Conservation (phyloP, 2,329 filamentous ascomycete genomes). For the Colletotrichum eleusines region DNA sequence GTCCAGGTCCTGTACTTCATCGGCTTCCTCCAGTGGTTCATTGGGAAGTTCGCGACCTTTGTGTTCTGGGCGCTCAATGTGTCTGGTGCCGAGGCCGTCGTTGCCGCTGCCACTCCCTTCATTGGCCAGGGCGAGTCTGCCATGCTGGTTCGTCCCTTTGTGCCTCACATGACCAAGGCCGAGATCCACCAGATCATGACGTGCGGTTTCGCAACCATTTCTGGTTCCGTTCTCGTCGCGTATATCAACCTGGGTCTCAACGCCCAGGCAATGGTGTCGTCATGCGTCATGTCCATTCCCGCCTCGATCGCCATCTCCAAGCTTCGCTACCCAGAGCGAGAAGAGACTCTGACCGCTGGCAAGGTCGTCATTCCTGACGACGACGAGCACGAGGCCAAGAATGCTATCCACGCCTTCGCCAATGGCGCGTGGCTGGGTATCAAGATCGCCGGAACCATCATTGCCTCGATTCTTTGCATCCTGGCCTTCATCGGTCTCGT, state of each 20-base stretch:
- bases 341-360: slow-evolving; percentile 87
- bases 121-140: slow-evolving; percentile 95
- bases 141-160: slow-evolving; percentile 90
- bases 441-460: slow-evolving; percentile 87
- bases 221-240: slow-evolving; percentile 86
- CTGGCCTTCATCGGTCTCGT: slow-evolving; percentile 80
- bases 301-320: slow-evolving; percentile 91
- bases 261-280: slow-evolving; percentile 86
- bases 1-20: slow-evolving; percentile 88
- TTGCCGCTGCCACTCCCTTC: slow-evolving; percentile 92
- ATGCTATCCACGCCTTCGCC: slow-evolving; percentile 86
- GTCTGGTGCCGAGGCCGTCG: slow-evolving; percentile 92
- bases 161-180: slow-evolving; percentile 85
- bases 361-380: slow-evolving; percentile 85
- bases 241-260: slow-evolving; percentile 89
- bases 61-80: slow-evolving; percentile 93
- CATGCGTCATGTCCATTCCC: slow-evolving; percentile 95
- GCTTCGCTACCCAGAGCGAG: slow-evolving; percentile 88
- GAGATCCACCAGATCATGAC: slow-evolving; percentile 95
- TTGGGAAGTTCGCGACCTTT: slow-evolving; percentile 87
- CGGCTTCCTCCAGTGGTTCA: slow-evolving; percentile 88
- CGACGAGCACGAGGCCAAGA: slow-evolving; percentile 79
- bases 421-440: slow-evolving; percentile 88
- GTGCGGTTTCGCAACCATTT: slow-evolving; percentile 92
- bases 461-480: slow-evolving; percentile 84